Evolutionary conservation across 345 rosid species (phyloP), one percentile per base, ranked within the genome.

Genomic region (Eucalyptus shirleyi): DNA sequence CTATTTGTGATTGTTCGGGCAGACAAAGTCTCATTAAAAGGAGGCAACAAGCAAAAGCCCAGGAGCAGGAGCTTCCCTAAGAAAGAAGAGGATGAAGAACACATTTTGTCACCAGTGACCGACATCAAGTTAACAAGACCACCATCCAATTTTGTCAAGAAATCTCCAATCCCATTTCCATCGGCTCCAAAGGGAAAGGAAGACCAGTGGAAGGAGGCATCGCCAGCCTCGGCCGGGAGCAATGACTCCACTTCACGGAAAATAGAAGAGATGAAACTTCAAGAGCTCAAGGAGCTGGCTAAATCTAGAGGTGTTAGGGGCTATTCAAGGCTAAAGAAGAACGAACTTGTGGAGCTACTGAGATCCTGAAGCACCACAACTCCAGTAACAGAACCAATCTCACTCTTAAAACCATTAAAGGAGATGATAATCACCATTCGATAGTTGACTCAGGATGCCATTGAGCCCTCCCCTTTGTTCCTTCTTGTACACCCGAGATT

Each of bases 201-300:
- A 86, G 65, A 17, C 19, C 87, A 30, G 89, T 44, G 85, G 87
- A 90, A 88, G 37, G 86, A 26, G n/a, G 93, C 87, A 69, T 18
- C 56, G 37, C 67, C 88, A 56, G 28, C 86, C 34, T 59, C 16
- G 4, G 87, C 87, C 14, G 4, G 72, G 30, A 81, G 53, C 28
- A 89, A 80, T 87, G 90, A 87, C 37, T 72, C 60, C 86, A 50
- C 87, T 60, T 67, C 69, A 59, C 92, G 89, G 86, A 60, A 91
- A 90, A 55, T 94, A 9, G 95, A 93, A 89, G 92, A 90, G 83
- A 91, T 97, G 97, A 96, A 94, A 90, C 95, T 95, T 88, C 83
- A 93, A 21, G 93, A 96, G 91, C 93, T 97, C 82, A 96, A 94
- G 92, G 94, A 94, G 88, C 88, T 94, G 62, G 99, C 97, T 5